Evolutionary conservation across 139 green algal genomes (phyloP).

Genomic region (Chlorella sorokiniana): DNA sequence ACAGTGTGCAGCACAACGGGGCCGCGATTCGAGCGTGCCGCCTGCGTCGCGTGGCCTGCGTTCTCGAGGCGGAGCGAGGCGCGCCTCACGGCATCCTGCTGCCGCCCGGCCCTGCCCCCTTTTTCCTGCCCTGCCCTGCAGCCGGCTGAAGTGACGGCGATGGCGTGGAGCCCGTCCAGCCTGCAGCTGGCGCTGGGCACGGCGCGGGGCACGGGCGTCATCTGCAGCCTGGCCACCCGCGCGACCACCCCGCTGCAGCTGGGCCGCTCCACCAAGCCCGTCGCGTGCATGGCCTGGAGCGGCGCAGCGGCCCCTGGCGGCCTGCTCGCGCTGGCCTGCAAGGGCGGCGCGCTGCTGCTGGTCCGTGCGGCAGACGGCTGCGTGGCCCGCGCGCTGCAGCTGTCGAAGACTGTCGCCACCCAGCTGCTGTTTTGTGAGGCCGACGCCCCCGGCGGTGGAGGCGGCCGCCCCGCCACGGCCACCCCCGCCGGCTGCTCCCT

Average conservation of each 20-base stretch:
- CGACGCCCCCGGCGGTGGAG: not conserved
- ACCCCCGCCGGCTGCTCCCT: not conserved
- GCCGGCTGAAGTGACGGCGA: slow-evolving; percentile 61
- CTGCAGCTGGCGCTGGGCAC: slow-evolving; percentile 72
- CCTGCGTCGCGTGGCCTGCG: too few species aligned
- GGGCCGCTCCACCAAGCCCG: slow-evolving; percentile 9
- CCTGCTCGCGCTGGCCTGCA: slow-evolving; percentile 26
- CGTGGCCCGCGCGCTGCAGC: not conserved
- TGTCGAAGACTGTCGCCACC: not conserved
- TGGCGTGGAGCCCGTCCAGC: slow-evolving; percentile 59
- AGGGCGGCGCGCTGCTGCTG: slow-evolving; percentile 19
- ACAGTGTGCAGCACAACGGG: too few species aligned
- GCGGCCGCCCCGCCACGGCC: not conserved
- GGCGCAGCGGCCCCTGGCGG: not conserved
- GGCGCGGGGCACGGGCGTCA: slow-evolving; percentile 71
- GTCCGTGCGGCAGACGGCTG: not conserved
- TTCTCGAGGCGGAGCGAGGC: too few species aligned
- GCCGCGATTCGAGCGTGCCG: too few species aligned
- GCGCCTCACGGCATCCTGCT: not conserved
- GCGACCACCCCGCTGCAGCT: slow-evolving; percentile 2
- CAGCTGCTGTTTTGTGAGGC: slow-evolving; percentile 21
- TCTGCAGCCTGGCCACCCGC: slow-evolving; percentile 58
- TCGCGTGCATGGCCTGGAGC: slow-evolving; percentile 5
- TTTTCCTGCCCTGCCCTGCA: slow-evolving; percentile 5
- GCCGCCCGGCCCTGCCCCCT: not conserved